phyloP scores from a whole-genome alignment of 139 green algal species.

The Microglena sp. region DNA sequence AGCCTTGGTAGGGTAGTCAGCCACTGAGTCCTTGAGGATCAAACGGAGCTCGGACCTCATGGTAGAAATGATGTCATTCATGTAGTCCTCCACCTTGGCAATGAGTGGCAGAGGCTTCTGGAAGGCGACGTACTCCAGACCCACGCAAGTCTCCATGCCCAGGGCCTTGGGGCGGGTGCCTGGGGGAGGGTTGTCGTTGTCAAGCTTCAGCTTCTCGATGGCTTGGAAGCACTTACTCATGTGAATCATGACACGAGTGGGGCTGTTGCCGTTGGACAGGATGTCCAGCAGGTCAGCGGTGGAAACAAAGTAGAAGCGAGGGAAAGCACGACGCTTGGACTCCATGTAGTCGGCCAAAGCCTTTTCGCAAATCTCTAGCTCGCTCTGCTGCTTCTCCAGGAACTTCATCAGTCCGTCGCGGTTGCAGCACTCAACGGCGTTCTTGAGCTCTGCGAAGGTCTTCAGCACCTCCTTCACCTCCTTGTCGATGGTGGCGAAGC shows the following conservation, averaged over 20 bases:
- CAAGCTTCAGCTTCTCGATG: conserved; percentile 76
- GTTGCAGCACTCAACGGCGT: conserved; percentile 66
- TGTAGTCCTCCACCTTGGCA: conserved; percentile 73
- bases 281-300: conserved; percentile 75
- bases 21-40: conserved; percentile 50
- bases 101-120: conserved; percentile 36
- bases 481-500: conserved; percentile 69
- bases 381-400: conserved; percentile 64
- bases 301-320: conserved; percentile 81
- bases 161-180: conserved; percentile 52
- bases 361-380: conserved; percentile 69
- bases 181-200: conserved; percentile 42
- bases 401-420: conserved; percentile 62
- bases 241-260: conserved; percentile 10
- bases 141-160: conserved; percentile 80
- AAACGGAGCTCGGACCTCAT: conserved; percentile 76
- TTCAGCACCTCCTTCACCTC: conserved; percentile 54
- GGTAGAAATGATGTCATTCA: conserved; percentile 73
- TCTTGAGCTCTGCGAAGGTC: conserved; percentile 53
- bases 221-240: conserved; percentile 25
- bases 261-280: conserved; percentile 75
- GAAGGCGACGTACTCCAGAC: conserved; percentile 68
- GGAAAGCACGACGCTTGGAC: conserved; percentile 68
- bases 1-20: conserved; percentile 56
- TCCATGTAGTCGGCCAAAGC: conserved; percentile 78